These are phyloP conservation scores for Scortechinia acanthostroma DNA, from an alignment of 2,329 filamentous ascomycete species.

Conservation along the genomic window DNA sequence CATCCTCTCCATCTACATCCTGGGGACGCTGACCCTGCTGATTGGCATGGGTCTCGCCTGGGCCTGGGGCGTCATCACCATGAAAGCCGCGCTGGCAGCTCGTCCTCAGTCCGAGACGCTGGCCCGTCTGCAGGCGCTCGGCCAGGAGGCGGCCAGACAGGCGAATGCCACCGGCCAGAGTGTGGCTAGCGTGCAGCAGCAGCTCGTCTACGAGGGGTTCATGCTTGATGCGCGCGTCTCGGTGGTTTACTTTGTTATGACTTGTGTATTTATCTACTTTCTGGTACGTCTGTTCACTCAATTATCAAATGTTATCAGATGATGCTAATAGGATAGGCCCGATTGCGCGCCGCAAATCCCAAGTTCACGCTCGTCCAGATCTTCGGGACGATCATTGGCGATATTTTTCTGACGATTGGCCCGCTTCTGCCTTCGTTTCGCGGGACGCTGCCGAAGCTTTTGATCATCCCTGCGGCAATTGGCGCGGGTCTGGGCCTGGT, in stretches of 20 bases:
- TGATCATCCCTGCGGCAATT: slow-evolving; percentile 35
- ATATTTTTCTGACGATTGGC: slow-evolving; percentile 32
- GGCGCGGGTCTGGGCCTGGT: slow-evolving; percentile 33
- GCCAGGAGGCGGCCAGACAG: slow-evolving; percentile 20
- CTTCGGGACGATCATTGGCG: slow-evolving; percentile 35
- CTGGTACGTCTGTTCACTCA: slow-evolving; percentile 6
- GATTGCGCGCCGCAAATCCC: slow-evolving; percentile 31
- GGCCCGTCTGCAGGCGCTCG: slow-evolving; percentile 19
- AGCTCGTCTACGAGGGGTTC: slow-evolving; percentile 30
- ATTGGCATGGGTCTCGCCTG: slow-evolving; percentile 36
- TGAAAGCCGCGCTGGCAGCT: slow-evolving; percentile 35
- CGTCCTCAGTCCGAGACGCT: slow-evolving; percentile 27
- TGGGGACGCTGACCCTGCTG: slow-evolving; percentile 30
- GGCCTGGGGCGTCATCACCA: slow-evolving; percentile 38
- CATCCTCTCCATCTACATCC: slow-evolving; percentile 34
- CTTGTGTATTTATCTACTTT: slow-evolving; percentile 32
- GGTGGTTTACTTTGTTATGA: slow-evolving; percentile 23
- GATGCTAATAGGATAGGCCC: slow-evolving; percentile 15
- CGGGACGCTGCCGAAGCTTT: slow-evolving; percentile 22
- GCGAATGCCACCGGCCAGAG: slow-evolving; percentile 15
- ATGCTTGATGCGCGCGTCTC: slow-evolving; percentile 38
- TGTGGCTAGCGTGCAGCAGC: slow-evolving; percentile 16
- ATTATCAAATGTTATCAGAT: slow-evolving; percentile 3
- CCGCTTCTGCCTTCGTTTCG: slow-evolving; percentile 30
- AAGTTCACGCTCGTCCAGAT: slow-evolving; percentile 34